Conservation (phyloP, 2,329 filamentous ascomycete species). For the Epicoccum nigrum region DNA sequence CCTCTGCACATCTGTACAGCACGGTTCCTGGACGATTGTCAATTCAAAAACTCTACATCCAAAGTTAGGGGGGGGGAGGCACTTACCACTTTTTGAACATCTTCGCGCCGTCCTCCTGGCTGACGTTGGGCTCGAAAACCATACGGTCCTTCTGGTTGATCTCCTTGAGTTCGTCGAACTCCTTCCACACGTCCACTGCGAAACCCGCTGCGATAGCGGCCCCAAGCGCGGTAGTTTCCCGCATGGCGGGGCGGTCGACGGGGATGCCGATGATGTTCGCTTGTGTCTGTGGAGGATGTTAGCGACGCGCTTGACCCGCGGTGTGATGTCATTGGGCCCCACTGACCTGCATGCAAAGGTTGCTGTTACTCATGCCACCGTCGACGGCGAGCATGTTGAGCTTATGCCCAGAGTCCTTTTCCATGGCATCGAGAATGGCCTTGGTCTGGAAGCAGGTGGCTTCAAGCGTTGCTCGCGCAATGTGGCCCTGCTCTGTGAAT, state of each 20-base stretch:
- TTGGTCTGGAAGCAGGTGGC: conserved; percentile 93
- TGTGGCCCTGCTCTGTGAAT: conserved; percentile 83
- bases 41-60: not conserved
- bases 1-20: conserved; percentile 81
- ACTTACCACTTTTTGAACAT: conserved; percentile 71
- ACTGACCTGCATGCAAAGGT: conserved; percentile 78
- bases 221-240: conserved; percentile 86
- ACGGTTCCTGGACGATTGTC: conserved; percentile 7
- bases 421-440: conserved; percentile 91
- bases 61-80: no score
- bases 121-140: conserved; percentile 72
- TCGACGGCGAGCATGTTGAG: conserved; percentile 81
- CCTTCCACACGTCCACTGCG: conserved; percentile 77
- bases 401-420: conserved; percentile 78
- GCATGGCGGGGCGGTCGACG: conserved; percentile 84
- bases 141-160: conserved; percentile 74
- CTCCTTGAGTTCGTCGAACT: conserved; percentile 73
- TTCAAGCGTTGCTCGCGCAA: conserved; percentile 87
- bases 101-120: conserved; percentile 61
- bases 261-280: conserved; percentile 84
- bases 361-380: conserved; percentile 86
- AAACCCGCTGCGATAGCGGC: conserved; percentile 90
- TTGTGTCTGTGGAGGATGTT: conserved; percentile 64
- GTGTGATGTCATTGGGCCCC: not conserved
- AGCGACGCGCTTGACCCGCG: conserved; percentile 16